Base-by-base conservation (phyloP, 768 basidiomycete genomes). In the Amylocystis lapponica region DNA sequence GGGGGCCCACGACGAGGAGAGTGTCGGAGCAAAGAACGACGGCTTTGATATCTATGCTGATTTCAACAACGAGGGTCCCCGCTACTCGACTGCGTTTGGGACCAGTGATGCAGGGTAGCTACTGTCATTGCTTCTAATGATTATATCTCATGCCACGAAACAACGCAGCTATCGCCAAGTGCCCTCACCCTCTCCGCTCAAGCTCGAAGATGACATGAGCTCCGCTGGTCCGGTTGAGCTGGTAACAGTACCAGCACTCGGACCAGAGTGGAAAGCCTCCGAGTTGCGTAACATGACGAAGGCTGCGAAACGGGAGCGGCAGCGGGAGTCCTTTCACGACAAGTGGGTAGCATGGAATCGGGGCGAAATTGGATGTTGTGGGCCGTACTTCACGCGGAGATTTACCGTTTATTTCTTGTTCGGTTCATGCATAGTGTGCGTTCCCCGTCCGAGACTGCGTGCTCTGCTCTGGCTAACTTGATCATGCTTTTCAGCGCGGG, bases 221-320 rank as follows among this genome's bases (percentile, higher is more conserved):
- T 39, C 63, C 14, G 43, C 54, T 4, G 69, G 69, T 9, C 79
- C 76, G 3, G 86, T 92, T 19, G 93, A 97, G 63, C 72, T 94
- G 61, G 84, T 95, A 33, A 95, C 93, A 1, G 90, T 96, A 0
- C 93, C 93, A 3, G 87, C 87, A 2, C 71, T 97, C 3, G 93
- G 93, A 16, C 68, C 93, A 0, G 93, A 97, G 66, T 97, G 93
- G 93, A 75, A 75, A 20, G 79, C 80, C 38, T 67, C 74, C 16
- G 93, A 97, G 60, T 64, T 96, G 61, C 75, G 73, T 36, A 74
- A 75, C 27, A 85, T 90, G 77, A 86, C 84, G 1, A 84, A 81
- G 55, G 66, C 79, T 2, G 86, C 78, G 4, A 76, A 75, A 57
- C 70, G 75, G 22, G 83, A 89, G 62, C 69, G 74, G 38, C 78